Base-by-base conservation (phyloP, 768 basidiomycete species). In the Leccinum obscurum region DNA sequence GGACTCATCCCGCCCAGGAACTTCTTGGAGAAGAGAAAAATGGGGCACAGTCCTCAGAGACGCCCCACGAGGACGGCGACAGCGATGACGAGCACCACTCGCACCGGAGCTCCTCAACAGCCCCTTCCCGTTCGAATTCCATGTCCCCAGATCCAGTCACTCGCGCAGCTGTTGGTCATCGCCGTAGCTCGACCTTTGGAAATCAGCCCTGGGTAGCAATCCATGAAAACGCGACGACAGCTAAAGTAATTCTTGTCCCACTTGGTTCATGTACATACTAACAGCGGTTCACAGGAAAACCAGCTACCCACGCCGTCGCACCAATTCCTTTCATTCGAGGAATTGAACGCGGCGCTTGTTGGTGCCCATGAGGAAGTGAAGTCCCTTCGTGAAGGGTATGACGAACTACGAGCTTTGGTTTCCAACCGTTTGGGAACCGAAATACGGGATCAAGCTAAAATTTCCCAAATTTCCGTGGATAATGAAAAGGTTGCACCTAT, bases 111-210 rank as follows among this genome's bases (percentile, higher is more conserved):
- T 22, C 66, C 22, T 60, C 68, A 28, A 41, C 51, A 11, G 22
- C 41, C 3, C 52, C 59, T 15, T 69, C 64, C 1, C 64, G 62
- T 8, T n/a, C 61, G 10, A 59, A 41, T 13, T 66, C 68, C 28
- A 55, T 49, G 46, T 70, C 68, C 6, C 68, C 67, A 22, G 59
- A 37, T 17, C 66, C 52, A 3, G 35, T 46, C 22, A 37, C 52
- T 26, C 60, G 30, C 5, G n/a, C 57, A 4, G 3, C 54, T 28
- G 9, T 52, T 1, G 57, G 60, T 24, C 69, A 71, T 35, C 53
- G 64, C 15, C 68, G 68, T 9, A 71, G 64, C 22, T 69, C 67
- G 50, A 71, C 68, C 4, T 69, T 69, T 11, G 67, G 68, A 39
- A 64, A 55, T 35, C 64, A 64, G 14, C 64, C 59, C 15, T 66